Evolutionary conservation across 192 early-diverging fungal species (phyloP).

Genomic region (Nowakowskiella sp.): DNA sequence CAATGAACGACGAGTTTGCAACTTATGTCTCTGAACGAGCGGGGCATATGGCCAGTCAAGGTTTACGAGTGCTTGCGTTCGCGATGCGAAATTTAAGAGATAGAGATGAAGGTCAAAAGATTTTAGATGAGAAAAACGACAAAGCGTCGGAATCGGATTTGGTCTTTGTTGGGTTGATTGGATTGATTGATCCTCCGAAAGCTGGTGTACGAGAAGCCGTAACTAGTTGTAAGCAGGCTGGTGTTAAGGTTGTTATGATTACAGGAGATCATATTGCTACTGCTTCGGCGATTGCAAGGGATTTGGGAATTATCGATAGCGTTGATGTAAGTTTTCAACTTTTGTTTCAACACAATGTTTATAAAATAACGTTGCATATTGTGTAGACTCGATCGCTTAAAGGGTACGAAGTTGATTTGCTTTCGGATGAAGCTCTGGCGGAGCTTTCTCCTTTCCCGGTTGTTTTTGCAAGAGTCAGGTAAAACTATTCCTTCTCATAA

Average conservation of each 20-base stretch:
- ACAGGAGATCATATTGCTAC: slow-evolving; percentile 95
- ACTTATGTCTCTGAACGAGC: slow-evolving; percentile 51
- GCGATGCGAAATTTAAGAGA: slow-evolving; percentile 59
- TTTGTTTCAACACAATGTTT: not conserved
- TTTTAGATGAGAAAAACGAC: slow-evolving; percentile 45
- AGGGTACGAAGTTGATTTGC: slow-evolving; percentile 80
- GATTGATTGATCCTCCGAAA: slow-evolving; percentile 87
- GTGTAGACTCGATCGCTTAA: slow-evolving; percentile 66
- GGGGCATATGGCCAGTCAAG: slow-evolving; percentile 70
- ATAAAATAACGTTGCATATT: not conserved
- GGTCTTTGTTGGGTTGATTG: slow-evolving; percentile 82
- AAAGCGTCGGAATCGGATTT: slow-evolving; percentile 65
- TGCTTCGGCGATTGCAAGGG: slow-evolving; percentile 82
- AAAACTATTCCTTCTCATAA: not conserved
- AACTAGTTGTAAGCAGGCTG: slow-evolving; percentile 76
- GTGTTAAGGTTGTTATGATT: slow-evolving; percentile 95
- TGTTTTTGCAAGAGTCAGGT: slow-evolving; percentile 91
- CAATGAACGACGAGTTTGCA: slow-evolving; percentile 54
- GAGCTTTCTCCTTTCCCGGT: slow-evolving; percentile 80
- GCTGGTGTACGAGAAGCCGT: slow-evolving; percentile 75
- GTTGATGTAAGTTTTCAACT: slow-evolving; percentile 13
- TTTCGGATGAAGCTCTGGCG: slow-evolving; percentile 81
- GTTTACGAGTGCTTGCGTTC: slow-evolving; percentile 83
- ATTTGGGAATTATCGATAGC: slow-evolving; percentile 76
- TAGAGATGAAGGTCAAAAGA: slow-evolving; percentile 44